phyloP scores from a whole-genome alignment of 176 grass and related monocot species.

The Juncus inflexus region DNA sequence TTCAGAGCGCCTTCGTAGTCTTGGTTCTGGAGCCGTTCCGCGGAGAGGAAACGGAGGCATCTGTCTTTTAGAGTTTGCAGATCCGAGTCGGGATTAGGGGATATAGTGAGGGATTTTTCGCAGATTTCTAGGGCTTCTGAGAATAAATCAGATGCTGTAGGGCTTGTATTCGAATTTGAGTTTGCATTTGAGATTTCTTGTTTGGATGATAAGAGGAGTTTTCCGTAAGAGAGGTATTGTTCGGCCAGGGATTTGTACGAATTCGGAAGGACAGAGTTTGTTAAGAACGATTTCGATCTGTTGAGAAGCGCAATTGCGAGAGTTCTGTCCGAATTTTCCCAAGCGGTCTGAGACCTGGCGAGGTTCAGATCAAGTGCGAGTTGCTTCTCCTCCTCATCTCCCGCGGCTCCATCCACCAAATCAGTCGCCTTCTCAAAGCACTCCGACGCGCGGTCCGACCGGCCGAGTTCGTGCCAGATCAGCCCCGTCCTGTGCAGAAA shows the following conservation, averaged over 20 bases:
- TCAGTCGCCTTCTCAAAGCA: conserved; percentile 92
- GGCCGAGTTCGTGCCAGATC: conserved; percentile 69
- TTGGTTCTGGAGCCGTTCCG: conserved; percentile 52
- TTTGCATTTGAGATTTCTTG: too few species aligned
- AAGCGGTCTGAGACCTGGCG: conserved; percentile 60
- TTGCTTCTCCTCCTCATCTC: conserved; percentile 34
- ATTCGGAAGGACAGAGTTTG: conserved; percentile 29
- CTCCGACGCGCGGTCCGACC: conserved; percentile 57
- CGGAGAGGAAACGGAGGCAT: conserved; percentile 72
- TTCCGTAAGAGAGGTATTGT: conserved; percentile 56
- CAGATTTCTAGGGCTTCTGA: conserved; percentile 84
- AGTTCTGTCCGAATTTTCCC: conserved; percentile 41
- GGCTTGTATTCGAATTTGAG: conserved; percentile 28
- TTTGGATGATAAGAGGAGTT: conserved; percentile 42
- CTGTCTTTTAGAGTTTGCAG: conserved; percentile 45
- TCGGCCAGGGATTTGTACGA: conserved; percentile 52
- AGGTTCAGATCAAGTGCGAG: conserved; percentile 61
- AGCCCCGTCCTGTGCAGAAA: conserved; percentile 67
- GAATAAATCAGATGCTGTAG: conserved; percentile 62
- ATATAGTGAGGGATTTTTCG: conserved; percentile 50
- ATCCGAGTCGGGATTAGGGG: conserved; percentile 32
- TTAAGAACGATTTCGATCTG: conserved; percentile 60
- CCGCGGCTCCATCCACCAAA: conserved; percentile 38
- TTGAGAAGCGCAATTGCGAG: conserved; percentile 72
- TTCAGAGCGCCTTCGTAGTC: conserved; percentile 76